A percentile compares a stretch with the other conserved stretches of the same genome.
Evolutionary conservation across 1,284 basidiomycete genomes (phyloP).

Genomic region (Chiua sp.): DNA sequence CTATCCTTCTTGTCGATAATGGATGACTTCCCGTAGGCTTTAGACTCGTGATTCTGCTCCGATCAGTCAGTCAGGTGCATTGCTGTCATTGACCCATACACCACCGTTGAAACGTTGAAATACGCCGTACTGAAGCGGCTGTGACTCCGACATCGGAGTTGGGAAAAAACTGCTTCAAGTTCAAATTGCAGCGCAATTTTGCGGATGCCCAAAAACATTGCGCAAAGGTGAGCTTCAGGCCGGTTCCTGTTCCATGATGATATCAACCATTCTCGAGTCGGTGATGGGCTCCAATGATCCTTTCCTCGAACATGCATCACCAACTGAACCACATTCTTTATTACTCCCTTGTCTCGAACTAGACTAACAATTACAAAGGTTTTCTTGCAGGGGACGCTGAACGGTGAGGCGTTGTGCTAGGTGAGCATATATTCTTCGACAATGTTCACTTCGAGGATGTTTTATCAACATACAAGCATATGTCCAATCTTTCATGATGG

Average conservation of each 20-base stretch:
- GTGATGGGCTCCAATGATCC: slow-evolving; percentile 72
- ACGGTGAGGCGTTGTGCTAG: background rate
- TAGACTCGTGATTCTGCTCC: too few relatives aligned
- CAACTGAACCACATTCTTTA: slow-evolving; percentile 64
- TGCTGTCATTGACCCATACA: too few relatives aligned
- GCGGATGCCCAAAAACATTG: too few relatives aligned
- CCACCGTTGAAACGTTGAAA: too few relatives aligned
- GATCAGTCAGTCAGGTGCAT: too few relatives aligned
- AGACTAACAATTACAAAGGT: slow-evolving; percentile 1
- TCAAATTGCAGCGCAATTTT: too few relatives aligned
- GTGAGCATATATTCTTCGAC: slow-evolving; percentile 17
- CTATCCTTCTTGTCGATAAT: background rate
- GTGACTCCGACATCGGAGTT: too few relatives aligned
- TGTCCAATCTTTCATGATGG: slow-evolving; percentile 60
- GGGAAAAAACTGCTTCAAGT: too few relatives aligned
- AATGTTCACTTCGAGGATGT: slow-evolving; percentile 42
- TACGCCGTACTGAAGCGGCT: too few relatives aligned
- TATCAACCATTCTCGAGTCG: slow-evolving; percentile 68
- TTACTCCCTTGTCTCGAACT: slow-evolving; percentile 16
- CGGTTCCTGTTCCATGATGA: slow-evolving; percentile 52
- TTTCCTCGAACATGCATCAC: slow-evolving; percentile 82
- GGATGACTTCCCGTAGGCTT: too few relatives aligned
- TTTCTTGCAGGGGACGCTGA: background rate
- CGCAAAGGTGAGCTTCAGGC: slow-evolving; percentile 24
- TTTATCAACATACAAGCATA: slow-evolving; percentile 56